These are phyloP conservation scores for Cubamyces sp. DNA, from an alignment of 768 basidiomycete genomes.

Conservation along the genomic window DNA sequence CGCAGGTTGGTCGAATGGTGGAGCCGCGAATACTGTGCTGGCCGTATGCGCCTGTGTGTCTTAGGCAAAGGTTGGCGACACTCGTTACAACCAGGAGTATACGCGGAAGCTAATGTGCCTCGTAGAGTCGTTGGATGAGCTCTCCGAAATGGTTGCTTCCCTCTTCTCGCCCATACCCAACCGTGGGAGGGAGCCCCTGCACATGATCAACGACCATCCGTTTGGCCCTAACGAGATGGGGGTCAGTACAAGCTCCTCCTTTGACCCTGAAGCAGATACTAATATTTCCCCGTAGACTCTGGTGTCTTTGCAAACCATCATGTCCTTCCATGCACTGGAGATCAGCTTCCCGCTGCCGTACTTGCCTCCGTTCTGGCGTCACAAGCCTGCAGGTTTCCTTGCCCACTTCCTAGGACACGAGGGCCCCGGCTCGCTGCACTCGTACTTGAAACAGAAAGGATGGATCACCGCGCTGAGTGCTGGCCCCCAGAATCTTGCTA, in stretches of 20 bases:
- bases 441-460: conserved; percentile 86
- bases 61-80: conserved; percentile 68
- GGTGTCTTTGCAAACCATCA: conserved; percentile 86
- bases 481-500: conserved; percentile 70
- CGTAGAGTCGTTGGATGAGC: conserved; percentile 75
- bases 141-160: conserved; percentile 61
- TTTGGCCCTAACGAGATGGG: conserved; percentile 73
- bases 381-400: conserved; percentile 78
- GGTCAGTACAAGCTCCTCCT: conserved; percentile 46
- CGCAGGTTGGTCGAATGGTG: conserved; percentile 86
- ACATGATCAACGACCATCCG: conserved; percentile 72
- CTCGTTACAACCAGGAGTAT: neutral
- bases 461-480: conserved; percentile 80
- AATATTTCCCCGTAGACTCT: conserved; percentile 54
- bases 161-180: conserved; percentile 76
- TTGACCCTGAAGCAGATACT: conserved; percentile 12
- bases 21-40: conserved; percentile 78
- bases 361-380: conserved; percentile 72
- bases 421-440: conserved; percentile 88
- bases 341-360: conserved; percentile 79
- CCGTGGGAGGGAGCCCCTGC: conserved; percentile 60
- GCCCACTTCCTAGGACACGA: conserved; percentile 90
- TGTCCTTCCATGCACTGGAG: conserved; percentile 83
- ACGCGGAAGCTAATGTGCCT: neutral
- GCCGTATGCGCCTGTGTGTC: conserved; percentile 79